A percentile compares a stretch with the other conserved stretches of the same genome.
Evolutionary conservation across 2,329 filamentous ascomycete species (phyloP).

Genomic region (Aspergillaceae sp.): DNA sequence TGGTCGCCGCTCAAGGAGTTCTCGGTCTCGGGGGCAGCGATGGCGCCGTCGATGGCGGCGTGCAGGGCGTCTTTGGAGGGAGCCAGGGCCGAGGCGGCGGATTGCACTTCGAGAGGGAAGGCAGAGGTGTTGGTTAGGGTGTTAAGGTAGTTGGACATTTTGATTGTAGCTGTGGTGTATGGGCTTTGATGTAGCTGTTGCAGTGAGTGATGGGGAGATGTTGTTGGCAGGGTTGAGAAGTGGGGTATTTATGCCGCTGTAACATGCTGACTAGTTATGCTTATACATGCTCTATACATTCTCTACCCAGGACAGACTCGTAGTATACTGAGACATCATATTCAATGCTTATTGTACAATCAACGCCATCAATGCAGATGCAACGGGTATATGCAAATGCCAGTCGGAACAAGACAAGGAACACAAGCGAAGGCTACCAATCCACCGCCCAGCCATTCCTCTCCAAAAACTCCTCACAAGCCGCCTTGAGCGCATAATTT

Average conservation of each 20-base stretch:
- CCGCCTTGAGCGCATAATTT: constrained; percentile 72
- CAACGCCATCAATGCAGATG: not conserved
- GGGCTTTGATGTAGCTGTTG: too few relatives aligned
- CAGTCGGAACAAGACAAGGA: constrained; percentile 1
- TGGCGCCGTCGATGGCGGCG: constrained; percentile 17
- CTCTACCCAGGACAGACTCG: too few relatives aligned
- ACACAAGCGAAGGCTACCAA: constrained; percentile 48
- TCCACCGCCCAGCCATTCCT: constrained; percentile 90
- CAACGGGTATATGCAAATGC: not conserved
- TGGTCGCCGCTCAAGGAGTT: constrained; percentile 9
- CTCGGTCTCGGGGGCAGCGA: constrained; percentile 10
- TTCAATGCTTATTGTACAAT: too few relatives aligned
- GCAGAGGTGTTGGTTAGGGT: constrained; percentile 19
- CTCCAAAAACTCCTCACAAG: constrained; percentile 75
- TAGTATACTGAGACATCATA: too few relatives aligned
- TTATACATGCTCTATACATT: not conserved
- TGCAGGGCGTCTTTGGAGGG: constrained; percentile 19
- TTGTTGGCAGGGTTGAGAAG: too few relatives aligned
- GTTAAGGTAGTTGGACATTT: constrained; percentile 22
- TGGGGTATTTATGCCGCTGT: too few relatives aligned
- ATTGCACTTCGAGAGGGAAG: constrained; percentile 21
- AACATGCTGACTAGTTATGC: too few relatives aligned
- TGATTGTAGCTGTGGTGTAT: constrained; percentile 4
- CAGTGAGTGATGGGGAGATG: too few relatives aligned
- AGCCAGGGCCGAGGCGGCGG: constrained; percentile 15